Evolutionary conservation across 768 basidiomycete species (phyloP).

Genomic region (Auricularia cornea): DNA sequence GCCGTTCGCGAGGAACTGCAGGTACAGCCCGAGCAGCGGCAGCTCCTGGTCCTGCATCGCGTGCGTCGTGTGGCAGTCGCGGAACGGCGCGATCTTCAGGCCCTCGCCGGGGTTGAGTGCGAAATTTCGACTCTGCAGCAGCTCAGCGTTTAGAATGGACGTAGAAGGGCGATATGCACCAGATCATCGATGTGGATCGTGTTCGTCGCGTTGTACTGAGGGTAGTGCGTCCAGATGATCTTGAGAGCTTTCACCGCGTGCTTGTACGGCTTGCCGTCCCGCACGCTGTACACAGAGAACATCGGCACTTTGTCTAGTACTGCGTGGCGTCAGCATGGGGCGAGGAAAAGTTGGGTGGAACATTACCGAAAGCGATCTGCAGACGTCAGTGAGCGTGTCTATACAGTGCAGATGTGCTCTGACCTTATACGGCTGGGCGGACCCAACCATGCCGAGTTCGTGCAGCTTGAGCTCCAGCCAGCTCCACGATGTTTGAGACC

Average conservation of each 20-base stretch:
- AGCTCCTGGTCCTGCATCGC: conserved; percentile 5
- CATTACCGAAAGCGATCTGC: conserved; percentile 55
- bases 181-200: conserved; percentile 88
- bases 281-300: conserved; percentile 77
- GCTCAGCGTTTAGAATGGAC: conserved; percentile 3
- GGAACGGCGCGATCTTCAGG: conserved; percentile 76
- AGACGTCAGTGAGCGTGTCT: neutral
- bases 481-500: conserved; percentile 82
- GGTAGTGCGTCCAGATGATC: conserved; percentile 83
- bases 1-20: neutral
- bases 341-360: conserved; percentile 8
- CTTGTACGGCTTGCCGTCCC: conserved; percentile 64
- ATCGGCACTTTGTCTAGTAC: conserved; percentile 83
- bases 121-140: conserved; percentile 64
- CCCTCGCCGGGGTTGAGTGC: conserved; percentile 80
- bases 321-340: conserved; percentile 16
- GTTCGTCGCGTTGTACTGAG: conserved; percentile 62
- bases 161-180: conserved; percentile 26
- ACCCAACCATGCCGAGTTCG: conserved; percentile 78
- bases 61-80: conserved; percentile 60
- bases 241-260: conserved; percentile 77
- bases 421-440: conserved; percentile 61
- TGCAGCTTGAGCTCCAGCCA: conserved; percentile 86
- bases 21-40: neutral
- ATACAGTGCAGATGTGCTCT: neutral